phyloP scores from a whole-genome alignment of 768 basidiomycete species.

The Clitopilus hobsonii region DNA sequence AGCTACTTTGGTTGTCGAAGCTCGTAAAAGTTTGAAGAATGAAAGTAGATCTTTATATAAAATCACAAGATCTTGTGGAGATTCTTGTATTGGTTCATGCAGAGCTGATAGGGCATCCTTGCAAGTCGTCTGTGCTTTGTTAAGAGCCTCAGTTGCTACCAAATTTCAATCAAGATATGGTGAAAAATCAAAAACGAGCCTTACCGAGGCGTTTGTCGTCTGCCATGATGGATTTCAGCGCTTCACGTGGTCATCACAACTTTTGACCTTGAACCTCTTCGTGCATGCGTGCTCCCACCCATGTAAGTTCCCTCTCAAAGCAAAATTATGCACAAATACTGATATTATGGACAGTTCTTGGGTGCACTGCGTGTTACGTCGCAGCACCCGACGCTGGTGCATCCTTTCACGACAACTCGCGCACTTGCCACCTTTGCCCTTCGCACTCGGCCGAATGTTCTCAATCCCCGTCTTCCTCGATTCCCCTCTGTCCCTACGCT shows the following conservation, averaged over 20 bases:
- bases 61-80: slow-evolving; percentile 25
- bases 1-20: slow-evolving; percentile 54
- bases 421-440: slow-evolving; percentile 4
- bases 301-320: slow-evolving; percentile 2
- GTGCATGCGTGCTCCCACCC: not conserved
- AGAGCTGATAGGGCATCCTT: slow-evolving; percentile 28
- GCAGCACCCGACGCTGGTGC: slow-evolving; percentile 5
- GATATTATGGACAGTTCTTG: slow-evolving; percentile 24
- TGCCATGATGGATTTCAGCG: not conserved
- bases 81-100: slow-evolving; percentile 9
- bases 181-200: not conserved
- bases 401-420: slow-evolving; percentile 1
- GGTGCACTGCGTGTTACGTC: slow-evolving; percentile 31
- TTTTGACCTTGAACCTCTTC: not conserved
- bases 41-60: slow-evolving; percentile 54
- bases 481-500: slow-evolving; percentile 7
- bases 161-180: not conserved
- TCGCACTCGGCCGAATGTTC: not conserved
- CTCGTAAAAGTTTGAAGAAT: slow-evolving; percentile 54
- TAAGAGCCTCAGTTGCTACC: not conserved
- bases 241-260: slow-evolving; percentile 12
- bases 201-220: not conserved
- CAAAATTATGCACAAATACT: slow-evolving; percentile 3
- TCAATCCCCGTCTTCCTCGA: not conserved
- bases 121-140: slow-evolving; percentile 30